These are phyloP conservation scores for Apium graveolens DNA, from an alignment of 129 eudicot species.

Conservation along the genomic window DNA sequence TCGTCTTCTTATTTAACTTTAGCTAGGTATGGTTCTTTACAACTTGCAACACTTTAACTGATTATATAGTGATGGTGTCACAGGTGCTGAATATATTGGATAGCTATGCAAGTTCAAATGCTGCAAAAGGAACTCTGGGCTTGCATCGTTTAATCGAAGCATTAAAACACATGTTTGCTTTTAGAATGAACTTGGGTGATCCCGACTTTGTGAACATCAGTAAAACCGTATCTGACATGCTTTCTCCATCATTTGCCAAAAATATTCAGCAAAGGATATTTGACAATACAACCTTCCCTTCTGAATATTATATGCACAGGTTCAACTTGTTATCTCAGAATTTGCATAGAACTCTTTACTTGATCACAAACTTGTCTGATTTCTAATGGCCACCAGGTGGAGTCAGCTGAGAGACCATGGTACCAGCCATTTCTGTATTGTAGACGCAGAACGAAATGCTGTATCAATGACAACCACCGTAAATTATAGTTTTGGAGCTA, in stretches of 20 bases:
- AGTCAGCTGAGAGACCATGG: conserved; percentile 85
- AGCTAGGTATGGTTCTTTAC: neutral
- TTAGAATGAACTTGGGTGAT: conserved; percentile 88
- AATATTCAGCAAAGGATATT: conserved; percentile 45
- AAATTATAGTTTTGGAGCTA: conserved; percentile 69
- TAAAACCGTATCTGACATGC: conserved; percentile 60
- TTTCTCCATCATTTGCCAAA: conserved; percentile 62
- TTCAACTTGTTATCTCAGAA: conserved; percentile 6
- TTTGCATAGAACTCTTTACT: neutral
- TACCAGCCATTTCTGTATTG: conserved; percentile 89
- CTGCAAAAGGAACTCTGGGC: conserved; percentile 63
- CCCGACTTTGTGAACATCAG: conserved; percentile 60
- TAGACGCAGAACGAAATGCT: conserved; percentile 81
- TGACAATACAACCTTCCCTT: conserved; percentile 92
- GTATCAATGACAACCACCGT: conserved; percentile 84
- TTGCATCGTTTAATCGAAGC: conserved; percentile 85
- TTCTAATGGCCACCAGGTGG: conserved; percentile 43
- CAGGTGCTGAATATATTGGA: conserved; percentile 67
- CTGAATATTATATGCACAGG: conserved; percentile 79
- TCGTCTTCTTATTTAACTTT: neutral
- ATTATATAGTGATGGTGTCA: neutral
- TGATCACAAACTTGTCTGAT: neutral
- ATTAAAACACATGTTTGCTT: conserved; percentile 85
- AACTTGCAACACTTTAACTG: neutral
- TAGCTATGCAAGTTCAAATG: conserved; percentile 49